These are phyloP conservation scores for Talaromyces sp. DNA, from an alignment of 2,329 filamentous ascomycete genomes.

Conservation along the genomic window DNA sequence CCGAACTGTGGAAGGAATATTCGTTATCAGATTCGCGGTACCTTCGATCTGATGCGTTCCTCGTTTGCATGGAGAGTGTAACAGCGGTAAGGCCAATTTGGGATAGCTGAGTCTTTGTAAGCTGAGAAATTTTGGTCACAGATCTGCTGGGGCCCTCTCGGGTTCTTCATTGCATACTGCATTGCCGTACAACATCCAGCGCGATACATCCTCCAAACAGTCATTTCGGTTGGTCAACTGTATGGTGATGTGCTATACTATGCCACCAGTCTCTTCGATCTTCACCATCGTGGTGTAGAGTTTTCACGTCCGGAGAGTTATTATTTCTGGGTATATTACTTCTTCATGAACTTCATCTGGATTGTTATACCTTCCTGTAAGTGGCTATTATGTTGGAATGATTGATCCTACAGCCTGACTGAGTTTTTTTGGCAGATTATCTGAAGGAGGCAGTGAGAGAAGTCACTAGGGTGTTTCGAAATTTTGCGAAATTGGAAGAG, in stretches of 20 bases:
- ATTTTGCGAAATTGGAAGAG: background rate
- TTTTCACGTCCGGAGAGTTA: background rate
- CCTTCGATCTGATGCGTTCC: constrained; percentile 74
- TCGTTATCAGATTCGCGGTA: constrained; percentile 83
- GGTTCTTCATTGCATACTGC: background rate
- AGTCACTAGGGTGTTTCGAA: background rate
- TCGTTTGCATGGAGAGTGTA: constrained; percentile 81
- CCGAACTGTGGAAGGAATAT: constrained; percentile 92
- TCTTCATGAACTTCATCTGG: background rate
- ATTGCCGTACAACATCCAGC: background rate
- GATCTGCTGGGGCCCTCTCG: background rate
- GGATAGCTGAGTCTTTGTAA: no score
- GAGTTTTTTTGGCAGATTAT: background rate
- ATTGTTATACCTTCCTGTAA: background rate
- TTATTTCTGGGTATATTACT: background rate
- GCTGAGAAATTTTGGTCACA: background rate
- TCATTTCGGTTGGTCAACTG: background rate
- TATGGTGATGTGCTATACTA: background rate
- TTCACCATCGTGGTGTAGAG: background rate
- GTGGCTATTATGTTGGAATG: background rate
- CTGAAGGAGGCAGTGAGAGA: background rate
- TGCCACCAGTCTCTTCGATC: background rate
- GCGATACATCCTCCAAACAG: background rate
- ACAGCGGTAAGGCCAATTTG: constrained; percentile 43
- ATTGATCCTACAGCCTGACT: background rate